Evolutionary conservation across 2,329 filamentous ascomycete genomes (phyloP).

Genomic region (Pleoardoris graminearum): DNA sequence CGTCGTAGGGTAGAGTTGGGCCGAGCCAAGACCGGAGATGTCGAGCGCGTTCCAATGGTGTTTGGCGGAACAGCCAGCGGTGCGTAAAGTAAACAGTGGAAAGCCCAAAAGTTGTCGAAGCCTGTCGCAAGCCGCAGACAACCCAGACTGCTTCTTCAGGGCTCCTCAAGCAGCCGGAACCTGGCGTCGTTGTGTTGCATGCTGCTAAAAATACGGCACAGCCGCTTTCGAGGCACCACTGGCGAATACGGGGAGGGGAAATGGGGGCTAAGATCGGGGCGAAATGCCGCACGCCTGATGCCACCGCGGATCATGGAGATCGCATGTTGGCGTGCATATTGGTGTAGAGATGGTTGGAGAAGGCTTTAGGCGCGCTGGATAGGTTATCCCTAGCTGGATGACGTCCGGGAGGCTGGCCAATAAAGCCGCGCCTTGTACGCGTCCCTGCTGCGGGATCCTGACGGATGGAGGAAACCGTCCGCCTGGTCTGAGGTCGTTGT

Average conservation of each 20-base stretch:
- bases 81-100: background rate
- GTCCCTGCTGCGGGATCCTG: background rate
- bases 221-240: slow-evolving; percentile 13
- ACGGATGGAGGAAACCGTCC: background rate
- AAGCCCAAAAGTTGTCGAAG: background rate
- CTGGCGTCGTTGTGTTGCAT: background rate
- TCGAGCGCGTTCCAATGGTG: background rate
- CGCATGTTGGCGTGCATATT: too few relatives aligned
- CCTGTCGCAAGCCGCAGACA: background rate
- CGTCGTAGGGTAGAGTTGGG: background rate
- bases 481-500: background rate
- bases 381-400: background rate
- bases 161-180: background rate
- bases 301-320: background rate
- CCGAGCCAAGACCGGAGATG: background rate
- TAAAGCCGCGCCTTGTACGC: background rate
- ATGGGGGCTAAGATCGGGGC: slow-evolving; percentile 11
- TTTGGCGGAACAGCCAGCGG: background rate
- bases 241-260: slow-evolving; percentile 11
- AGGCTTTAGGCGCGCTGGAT: too few relatives aligned
- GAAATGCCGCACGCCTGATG: background rate
- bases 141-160: background rate
- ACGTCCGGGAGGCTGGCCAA: background rate
- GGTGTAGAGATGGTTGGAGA: background rate
- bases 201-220: slow-evolving; percentile 23